Evolutionary conservation across 129 eudicot genomes (phyloP).

Genomic region (Glebionis coronaria): DNA sequence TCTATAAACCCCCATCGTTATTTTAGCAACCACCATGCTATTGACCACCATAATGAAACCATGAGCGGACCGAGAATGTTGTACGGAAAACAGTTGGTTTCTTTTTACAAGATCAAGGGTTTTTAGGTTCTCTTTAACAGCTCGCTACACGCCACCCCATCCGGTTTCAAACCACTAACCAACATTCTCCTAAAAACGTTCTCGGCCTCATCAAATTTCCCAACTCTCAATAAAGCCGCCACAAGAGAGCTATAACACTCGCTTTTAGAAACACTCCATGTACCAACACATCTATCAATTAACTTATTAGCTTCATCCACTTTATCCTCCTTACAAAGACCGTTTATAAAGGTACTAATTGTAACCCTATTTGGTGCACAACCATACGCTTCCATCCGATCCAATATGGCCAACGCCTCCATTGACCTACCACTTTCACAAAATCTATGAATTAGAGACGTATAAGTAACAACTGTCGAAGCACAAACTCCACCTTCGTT

Average conservation of each 20-base stretch:
- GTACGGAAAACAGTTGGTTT: no score
- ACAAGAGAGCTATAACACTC: constrained; percentile 76
- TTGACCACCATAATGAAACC: no score
- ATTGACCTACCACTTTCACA: constrained; percentile 48
- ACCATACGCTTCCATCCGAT: constrained; percentile 56
- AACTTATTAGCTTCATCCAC: constrained; percentile 63
- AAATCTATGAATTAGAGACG: constrained; percentile 55
- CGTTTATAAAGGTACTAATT: constrained; percentile 48
- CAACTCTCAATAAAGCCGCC: constrained; percentile 36
- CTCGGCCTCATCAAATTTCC: constrained; percentile 53
- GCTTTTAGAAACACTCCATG: constrained; percentile 34
- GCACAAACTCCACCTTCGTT: constrained; percentile 49
- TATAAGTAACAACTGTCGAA: constrained; percentile 73
- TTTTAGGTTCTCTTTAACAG: constrained; percentile 44
- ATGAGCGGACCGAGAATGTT: no score
- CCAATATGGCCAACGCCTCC: constrained; percentile 58
- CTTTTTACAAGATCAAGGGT: no score
- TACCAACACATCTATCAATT: constrained; percentile 38
- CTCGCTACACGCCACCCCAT: constrained; percentile 55
- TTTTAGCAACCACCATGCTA: no score
- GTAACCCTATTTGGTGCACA: constrained; percentile 60
- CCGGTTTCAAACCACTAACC: constrained; percentile 56
- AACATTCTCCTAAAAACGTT: constrained; percentile 63
- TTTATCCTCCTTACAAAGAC: constrained; percentile 51
- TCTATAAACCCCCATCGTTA: no score